Evolutionary conservation across 1,284 basidiomycete species (phyloP), one percentile per base, ranked within the genome.

Genomic region (Apiotrichum gracile): DNA sequence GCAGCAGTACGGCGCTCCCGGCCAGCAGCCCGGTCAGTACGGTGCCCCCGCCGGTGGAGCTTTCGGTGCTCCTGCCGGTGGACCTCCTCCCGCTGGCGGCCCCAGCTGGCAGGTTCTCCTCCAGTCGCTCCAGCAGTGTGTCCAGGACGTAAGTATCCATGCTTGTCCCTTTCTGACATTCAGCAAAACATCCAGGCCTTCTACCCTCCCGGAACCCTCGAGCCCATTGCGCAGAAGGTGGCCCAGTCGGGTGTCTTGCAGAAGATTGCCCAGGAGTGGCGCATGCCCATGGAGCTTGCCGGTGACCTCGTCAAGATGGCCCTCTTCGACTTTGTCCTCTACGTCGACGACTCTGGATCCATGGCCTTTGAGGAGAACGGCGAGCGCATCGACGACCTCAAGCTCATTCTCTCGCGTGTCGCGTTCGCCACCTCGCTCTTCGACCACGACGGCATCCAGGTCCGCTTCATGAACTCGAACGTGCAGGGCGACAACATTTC

Each of bases 371-470:
- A 76, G 57, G 70, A 74, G 60, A 56, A 61, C 47, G 70, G 73
- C 42, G 70, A 72, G 52, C 68, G 77, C 38, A 77, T 77, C 52
- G 70, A 75, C 48, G 76, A 77, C 54, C 65, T 77, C 50, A 76
- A 77, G 65, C 61, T 76, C 53, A 72, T 76, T 51, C 58, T 76
- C 46, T 73, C 65, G n/a, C 63, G 69, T 43, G 75, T 78, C 42
- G 73, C 77, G n/a, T 72, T 63, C 43, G 76, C 74, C 17, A 70
- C 74, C 1, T 70, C 72, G 6, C 62, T 78, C n/a, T 78, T 78
- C 61, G 78, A 79, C 63, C 61, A 68, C 12, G 78, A 79, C 54
- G 78, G 78, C 46, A 77, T 78, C 57, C 67, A 70, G 56, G 71
- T 76, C 45, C 63, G 76, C 51, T 78, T 79, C 70, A 74, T 78